Conservation (phyloP, 2,329 filamentous ascomycete species). For the Elsinoe fawcettii region DNA sequence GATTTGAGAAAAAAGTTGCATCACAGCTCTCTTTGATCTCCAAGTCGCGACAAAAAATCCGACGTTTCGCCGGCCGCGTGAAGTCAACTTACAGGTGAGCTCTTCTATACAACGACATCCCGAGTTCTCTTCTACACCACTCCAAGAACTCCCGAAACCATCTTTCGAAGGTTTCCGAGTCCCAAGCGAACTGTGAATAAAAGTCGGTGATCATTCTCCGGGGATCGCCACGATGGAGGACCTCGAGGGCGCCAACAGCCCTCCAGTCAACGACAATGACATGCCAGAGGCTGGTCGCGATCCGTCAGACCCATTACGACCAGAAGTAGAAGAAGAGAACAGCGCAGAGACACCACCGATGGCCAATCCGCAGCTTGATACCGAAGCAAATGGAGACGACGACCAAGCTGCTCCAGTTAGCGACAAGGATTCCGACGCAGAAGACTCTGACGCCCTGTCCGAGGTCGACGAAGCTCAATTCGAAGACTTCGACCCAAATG, state of each 20-base stretch:
- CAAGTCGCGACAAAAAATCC: constrained; percentile 4
- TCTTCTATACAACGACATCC: not conserved
- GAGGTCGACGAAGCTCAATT: constrained; percentile 60
- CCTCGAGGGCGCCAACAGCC: constrained; percentile 24
- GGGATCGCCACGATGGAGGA: constrained; percentile 18
- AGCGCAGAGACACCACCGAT: constrained; percentile 36
- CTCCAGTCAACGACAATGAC: constrained; percentile 33
- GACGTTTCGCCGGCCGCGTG: not conserved
- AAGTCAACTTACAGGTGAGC: not conserved
- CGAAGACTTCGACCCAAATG: constrained; percentile 55
- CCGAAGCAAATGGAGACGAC: constrained; percentile 35
- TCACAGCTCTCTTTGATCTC: constrained; percentile 4
- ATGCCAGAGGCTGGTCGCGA: constrained; percentile 43
- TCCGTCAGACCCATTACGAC: constrained; percentile 38
- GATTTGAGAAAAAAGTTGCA: not conserved
- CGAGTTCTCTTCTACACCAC: not conserved
- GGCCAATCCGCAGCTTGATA: constrained; percentile 37
- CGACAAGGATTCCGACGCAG: constrained; percentile 45
- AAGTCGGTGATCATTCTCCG: no score
- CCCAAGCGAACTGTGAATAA: not conserved
- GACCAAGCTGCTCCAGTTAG: constrained; percentile 21
- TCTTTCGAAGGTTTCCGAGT: not conserved
- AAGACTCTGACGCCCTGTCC: constrained; percentile 53
- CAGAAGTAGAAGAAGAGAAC: constrained; percentile 44
- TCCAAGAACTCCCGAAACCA: not conserved